These are phyloP conservation scores for Raddia guianensis DNA, from an alignment of 176 grass and related monocot species.

Conservation along the genomic window DNA sequence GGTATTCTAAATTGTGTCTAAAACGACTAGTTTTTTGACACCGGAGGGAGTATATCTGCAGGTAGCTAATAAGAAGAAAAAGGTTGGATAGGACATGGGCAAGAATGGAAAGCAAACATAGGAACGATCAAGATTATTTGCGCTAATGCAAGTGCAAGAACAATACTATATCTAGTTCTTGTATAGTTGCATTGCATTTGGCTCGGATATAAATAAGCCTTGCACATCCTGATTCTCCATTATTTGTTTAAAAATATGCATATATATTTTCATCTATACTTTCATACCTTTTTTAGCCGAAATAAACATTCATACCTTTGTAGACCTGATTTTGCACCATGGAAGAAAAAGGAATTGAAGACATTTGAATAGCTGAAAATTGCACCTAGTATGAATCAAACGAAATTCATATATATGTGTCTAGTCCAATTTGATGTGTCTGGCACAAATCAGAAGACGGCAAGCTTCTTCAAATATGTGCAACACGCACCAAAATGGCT, in stretches of 20 bases:
- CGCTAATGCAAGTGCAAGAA: background rate
- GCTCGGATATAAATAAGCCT: background rate
- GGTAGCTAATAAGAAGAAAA: background rate
- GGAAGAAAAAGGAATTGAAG: background rate
- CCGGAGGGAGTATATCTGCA: too few relatives aligned
- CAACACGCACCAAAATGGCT: slow-evolving; percentile 49
- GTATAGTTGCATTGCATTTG: background rate
- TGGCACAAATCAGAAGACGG: slow-evolving; percentile 40
- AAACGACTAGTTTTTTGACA: too few relatives aligned
- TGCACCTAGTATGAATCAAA: background rate
- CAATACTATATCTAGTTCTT: background rate
- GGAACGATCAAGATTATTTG: background rate
- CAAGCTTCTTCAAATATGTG: slow-evolving; percentile 30
- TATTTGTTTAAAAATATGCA: background rate
- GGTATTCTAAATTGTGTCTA: too few relatives aligned
- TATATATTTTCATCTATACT: background rate
- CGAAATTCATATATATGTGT: slow-evolving; percentile 27
- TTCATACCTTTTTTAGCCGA: background rate
- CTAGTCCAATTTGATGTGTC: slow-evolving; percentile 45
- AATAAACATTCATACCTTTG: slow-evolving; percentile 23
- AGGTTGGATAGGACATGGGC: background rate
- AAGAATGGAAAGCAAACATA: background rate
- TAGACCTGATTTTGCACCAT: background rate
- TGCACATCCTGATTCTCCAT: background rate
- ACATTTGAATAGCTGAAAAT: background rate